Evolutionary conservation across 495 filamentous ascomycete species (phyloP), one percentile per base, ranked within the genome.

Genomic region (Pyrenopolyporus hunteri): DNA sequence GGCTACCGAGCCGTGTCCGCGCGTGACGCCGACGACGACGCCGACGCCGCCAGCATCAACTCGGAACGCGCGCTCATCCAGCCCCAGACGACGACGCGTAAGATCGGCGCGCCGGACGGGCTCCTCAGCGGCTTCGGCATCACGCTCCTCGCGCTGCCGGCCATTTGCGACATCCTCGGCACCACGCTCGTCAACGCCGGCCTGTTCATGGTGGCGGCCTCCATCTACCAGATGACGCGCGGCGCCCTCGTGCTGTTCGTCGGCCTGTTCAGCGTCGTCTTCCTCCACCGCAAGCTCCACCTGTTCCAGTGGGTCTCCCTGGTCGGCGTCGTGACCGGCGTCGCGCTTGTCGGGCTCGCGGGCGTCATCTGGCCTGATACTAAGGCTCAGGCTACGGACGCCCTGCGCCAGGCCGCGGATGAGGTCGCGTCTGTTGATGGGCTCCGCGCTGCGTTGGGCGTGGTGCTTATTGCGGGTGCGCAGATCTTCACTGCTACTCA

Each of bases 121-220:
- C 84, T 85, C 11, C 79, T 98, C 8, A 76, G 74, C 7, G 93
- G 93, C 2, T 87, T 80, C 80, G 87, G 80, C 42, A 82, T 95
- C n/a, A 59, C 88, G 9, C 73, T 97, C 5, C 83, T 98, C 26
- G 88, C 92, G 7, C 79, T 95, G 4, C 94, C 94, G 1, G 91
- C 94, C 19, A 89, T 89, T 74, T 97, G 93, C 74, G 94, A 98
- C 70, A 96, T 98, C 59, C 82, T 88, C 3, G 94, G 90, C 17
- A 98, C 94, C 2, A 98, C 94, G 14, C 85, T 98, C 19, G 97
- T 98, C 89, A 98, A 98, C 72, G 88, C 92, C 4, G 94, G 94
- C 9, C 78, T 98, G 55, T 82, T 97, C 40, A 95, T 97, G 66
- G 92, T 97, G 7, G 94, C 90, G 1, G 91, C 94, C 0, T 92